A percentile compares a stretch with the other conserved stretches of the same genome.
These are phyloP conservation scores for Bipolaris sorokiniana DNA, from an alignment of 2,329 filamentous ascomycete species.

Conservation along the genomic window DNA sequence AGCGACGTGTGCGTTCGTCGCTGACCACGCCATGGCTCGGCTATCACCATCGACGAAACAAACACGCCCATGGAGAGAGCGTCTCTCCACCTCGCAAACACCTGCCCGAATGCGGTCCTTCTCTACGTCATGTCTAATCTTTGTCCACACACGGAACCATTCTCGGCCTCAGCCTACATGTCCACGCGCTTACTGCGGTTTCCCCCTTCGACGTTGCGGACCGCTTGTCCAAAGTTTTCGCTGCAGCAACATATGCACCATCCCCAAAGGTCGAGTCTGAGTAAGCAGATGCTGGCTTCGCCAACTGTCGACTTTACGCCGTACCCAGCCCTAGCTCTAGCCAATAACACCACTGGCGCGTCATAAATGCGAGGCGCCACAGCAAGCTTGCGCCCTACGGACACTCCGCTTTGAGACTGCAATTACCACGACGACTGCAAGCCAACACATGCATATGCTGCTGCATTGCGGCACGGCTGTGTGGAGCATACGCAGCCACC, in stretches of 20 bases:
- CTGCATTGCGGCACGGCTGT: not conserved
- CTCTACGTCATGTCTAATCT: constrained; percentile 11
- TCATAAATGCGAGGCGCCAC: not conserved
- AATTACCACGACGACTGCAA: not conserved
- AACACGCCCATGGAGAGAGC: not conserved
- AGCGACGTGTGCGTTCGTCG: constrained; percentile 1
- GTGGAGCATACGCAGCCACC: not conserved
- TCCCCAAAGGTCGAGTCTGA: not conserved
- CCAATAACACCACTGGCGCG: not conserved
- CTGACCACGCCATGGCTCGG: constrained; percentile 3
- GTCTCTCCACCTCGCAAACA: constrained; percentile 3
- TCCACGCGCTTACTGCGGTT: not conserved
- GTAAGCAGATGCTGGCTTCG: not conserved
- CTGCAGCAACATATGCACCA: not conserved
- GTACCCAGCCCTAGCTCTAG: not conserved
- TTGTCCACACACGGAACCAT: constrained; percentile 1
- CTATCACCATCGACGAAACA: constrained; percentile 8
- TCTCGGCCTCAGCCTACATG: constrained; percentile 1
- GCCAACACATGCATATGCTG: not conserved
- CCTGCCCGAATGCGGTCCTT: constrained; percentile 8
- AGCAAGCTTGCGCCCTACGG: not conserved
- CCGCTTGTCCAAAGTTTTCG: not conserved
- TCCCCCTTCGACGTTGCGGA: not conserved
- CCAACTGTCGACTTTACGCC: not conserved
- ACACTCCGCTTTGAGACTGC: not conserved